Evolutionary conservation across 148 eudicot species (phyloP).

Genomic region (Chenopodium suecicum): DNA sequence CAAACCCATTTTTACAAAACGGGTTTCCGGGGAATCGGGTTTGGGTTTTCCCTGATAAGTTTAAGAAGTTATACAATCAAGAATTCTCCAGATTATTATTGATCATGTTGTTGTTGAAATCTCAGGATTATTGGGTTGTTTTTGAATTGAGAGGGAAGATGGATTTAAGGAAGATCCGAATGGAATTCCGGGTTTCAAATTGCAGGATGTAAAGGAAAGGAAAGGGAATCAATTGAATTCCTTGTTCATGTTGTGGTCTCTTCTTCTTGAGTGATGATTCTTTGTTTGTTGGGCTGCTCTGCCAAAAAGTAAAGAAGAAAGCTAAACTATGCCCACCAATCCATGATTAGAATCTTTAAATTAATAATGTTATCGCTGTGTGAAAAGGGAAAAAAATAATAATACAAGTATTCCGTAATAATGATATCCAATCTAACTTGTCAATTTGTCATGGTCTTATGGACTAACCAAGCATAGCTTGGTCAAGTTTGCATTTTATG

Average conservation of each 20-base stretch:
- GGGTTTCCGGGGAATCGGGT: neutral
- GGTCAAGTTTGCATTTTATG: too few species aligned
- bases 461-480: too few species aligned
- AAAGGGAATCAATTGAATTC: neutral
- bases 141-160: neutral
- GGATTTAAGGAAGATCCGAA: neutral
- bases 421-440: too few species aligned
- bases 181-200: neutral
- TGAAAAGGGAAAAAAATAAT: too few species aligned
- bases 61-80: neutral
- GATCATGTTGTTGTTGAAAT: neutral
- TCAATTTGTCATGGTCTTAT: too few species aligned
- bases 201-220: neutral
- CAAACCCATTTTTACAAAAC: conserved; percentile 18
- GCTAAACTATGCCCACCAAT: neutral
- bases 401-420: too few species aligned
- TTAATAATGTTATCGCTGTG: too few species aligned
- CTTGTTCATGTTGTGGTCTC: neutral
- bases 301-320: neutral
- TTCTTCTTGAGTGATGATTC: neutral
- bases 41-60: neutral
- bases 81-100: neutral
- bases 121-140: too few species aligned
- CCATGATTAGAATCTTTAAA: neutral
- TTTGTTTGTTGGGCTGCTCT: neutral